Conservation (phyloP, 1,284 basidiomycete genomes). For the Austroboletus niveus region DNA sequence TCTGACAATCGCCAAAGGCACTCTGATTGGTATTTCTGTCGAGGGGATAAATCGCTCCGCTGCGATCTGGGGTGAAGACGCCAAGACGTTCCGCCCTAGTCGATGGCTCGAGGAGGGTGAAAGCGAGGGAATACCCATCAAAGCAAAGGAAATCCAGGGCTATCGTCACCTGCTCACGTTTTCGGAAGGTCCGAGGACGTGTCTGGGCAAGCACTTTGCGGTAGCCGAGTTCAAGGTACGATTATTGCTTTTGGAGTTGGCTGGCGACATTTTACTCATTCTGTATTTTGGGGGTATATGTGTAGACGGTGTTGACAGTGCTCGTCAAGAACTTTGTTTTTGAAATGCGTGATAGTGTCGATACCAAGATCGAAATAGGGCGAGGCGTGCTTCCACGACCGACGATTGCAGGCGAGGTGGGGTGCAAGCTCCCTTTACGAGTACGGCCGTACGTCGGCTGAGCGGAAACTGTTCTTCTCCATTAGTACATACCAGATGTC, state of each 20-base stretch:
- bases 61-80: conserved; percentile 44
- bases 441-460: no score
- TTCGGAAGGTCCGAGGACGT: conserved; percentile 39
- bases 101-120: conserved; percentile 32
- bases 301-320: conserved; percentile 9
- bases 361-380: no score
- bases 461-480: no score
- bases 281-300: no score
- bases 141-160: conserved; percentile 40
- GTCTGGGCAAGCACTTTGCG: conserved; percentile 42
- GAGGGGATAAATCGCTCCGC: conserved; percentile 45
- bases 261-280: background rate
- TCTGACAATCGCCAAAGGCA: conserved; percentile 45
- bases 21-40: conserved; percentile 41
- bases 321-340: conserved; percentile 15
- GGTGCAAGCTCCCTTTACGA: no score
- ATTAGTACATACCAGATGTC: no score
- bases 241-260: background rate
- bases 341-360: no score
- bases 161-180: conserved; percentile 42
- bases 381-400: no score
- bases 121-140: conserved; percentile 16
- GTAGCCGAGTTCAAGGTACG: conserved; percentile 48
- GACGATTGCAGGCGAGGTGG: no score
- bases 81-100: conserved; percentile 36